These are phyloP conservation scores for Gorgonomyces haynaldii DNA, from an alignment of 192 early-diverging fungal species.

Conservation along the genomic window DNA sequence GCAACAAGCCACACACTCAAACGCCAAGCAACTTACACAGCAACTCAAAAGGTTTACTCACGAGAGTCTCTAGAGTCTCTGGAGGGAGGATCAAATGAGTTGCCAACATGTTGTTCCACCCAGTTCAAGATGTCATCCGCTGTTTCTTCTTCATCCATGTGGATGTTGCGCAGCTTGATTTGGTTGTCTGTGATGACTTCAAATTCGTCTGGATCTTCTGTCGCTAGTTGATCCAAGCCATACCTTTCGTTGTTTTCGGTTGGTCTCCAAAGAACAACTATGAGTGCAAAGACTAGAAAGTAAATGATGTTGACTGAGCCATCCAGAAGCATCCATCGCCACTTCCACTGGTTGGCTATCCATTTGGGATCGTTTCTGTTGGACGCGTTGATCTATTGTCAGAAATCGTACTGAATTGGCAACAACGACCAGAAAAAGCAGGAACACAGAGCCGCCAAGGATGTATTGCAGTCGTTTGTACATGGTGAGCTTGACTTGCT, in stretches of 20 bases:
- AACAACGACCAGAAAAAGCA: conserved; percentile 68
- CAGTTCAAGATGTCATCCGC: conserved; percentile 36
- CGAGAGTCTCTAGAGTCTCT: too few species aligned
- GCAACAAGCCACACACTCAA: too few species aligned
- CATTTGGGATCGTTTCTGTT: conserved; percentile 44
- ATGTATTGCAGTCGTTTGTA: conserved; percentile 70
- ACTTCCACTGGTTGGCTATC: conserved; percentile 70
- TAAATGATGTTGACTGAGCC: conserved; percentile 93
- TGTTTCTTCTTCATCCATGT: neutral
- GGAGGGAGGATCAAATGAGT: too few species aligned
- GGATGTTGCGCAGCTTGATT: neutral
- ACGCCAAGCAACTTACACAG: too few species aligned
- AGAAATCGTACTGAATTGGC: conserved; percentile 57
- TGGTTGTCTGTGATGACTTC: neutral
- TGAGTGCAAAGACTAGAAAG: conserved; percentile 62
- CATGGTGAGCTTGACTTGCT: conserved; percentile 82
- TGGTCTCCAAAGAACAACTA: conserved; percentile 85
- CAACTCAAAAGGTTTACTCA: too few species aligned
- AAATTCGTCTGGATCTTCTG: conserved; percentile 52
- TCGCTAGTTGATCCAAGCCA: conserved; percentile 75
- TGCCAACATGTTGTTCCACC: conserved; percentile 35
- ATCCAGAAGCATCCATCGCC: conserved; percentile 86
- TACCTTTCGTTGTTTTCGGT: conserved; percentile 89
- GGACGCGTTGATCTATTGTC: conserved; percentile 1
- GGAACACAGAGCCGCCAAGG: conserved; percentile 59